phyloP scores from a whole-genome alignment of 2,329 filamentous ascomycete species.

The Fusarium pseudonygamai region DNA sequence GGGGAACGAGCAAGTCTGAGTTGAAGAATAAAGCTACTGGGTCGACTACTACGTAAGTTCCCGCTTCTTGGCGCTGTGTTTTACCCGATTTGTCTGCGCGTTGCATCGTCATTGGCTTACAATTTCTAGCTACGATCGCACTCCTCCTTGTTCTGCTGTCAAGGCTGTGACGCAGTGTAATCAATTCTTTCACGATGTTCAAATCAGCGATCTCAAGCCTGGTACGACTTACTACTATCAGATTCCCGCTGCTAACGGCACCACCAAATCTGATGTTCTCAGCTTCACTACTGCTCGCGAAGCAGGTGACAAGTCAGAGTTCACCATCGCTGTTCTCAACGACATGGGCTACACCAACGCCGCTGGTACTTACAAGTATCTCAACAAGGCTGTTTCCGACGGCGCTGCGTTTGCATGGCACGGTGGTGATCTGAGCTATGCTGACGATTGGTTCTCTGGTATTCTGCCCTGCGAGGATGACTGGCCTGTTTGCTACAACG shows the following conservation, averaged over 20 bases:
- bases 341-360: slow-evolving; percentile 7
- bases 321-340: neutral
- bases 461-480: neutral
- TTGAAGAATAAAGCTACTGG: neutral
- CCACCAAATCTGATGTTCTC: neutral
- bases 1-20: neutral
- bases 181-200: slow-evolving; percentile 3
- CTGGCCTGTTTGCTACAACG: slow-evolving; percentile 11
- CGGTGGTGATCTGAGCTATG: slow-evolving; percentile 3
- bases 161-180: neutral
- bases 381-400: neutral
- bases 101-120: neutral
- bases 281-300: neutral
- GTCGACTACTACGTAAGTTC: neutral
- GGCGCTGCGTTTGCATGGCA: neutral
- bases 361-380: neutral
- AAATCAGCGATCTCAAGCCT: neutral
- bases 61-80: neutral
- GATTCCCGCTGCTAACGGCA: neutral
- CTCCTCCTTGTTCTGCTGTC: neutral
- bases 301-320: neutral
- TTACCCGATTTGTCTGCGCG: neutral
- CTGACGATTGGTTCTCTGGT: slow-evolving; percentile 7
- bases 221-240: slow-evolving; percentile 3
- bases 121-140: neutral